A percentile compares a stretch with the other conserved stretches of the same genome.
These are phyloP conservation scores for Macrolepiota fuliginosa DNA, from an alignment of 768 basidiomycete species.

Conservation along the genomic window DNA sequence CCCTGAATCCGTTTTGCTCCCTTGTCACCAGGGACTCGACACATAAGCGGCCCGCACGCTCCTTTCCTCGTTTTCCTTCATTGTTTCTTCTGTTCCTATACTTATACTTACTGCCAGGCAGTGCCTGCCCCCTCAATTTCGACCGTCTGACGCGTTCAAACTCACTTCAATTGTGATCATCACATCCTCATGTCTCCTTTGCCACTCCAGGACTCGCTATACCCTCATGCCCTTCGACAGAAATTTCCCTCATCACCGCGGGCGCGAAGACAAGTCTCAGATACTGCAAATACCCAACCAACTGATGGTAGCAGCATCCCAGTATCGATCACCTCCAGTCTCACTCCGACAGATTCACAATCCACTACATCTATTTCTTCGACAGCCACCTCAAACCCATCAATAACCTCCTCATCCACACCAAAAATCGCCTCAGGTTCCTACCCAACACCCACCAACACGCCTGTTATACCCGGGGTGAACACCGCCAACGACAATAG, in stretches of 20 bases:
- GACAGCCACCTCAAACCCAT: not conserved
- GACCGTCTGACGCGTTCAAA: not conserved
- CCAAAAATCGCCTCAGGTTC: not conserved
- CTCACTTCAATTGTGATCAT: too few relatives aligned
- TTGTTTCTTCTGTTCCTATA: not conserved
- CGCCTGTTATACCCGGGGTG: not conserved
- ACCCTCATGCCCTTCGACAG: not conserved
- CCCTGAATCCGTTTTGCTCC: not conserved
- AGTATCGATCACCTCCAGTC: not conserved
- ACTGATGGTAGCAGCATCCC: not conserved
- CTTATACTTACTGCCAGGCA: not conserved
- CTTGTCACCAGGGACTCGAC: not conserved
- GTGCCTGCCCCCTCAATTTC: not conserved
- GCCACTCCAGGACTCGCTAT: not conserved
- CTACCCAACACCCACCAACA: not conserved
- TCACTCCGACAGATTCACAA: not conserved
- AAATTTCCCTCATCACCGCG: not conserved
- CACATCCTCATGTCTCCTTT: not conserved
- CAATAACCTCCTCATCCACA: not conserved
- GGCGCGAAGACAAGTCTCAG: not conserved
- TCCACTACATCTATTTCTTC: not conserved
- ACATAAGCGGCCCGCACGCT: not conserved
- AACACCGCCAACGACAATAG: not conserved
- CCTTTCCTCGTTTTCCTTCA: not conserved
- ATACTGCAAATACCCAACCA: not conserved